These are phyloP conservation scores for Symbiodinium pilosum DNA, from an alignment of 73 alveolate genomes.

Conservation along the genomic window DNA sequence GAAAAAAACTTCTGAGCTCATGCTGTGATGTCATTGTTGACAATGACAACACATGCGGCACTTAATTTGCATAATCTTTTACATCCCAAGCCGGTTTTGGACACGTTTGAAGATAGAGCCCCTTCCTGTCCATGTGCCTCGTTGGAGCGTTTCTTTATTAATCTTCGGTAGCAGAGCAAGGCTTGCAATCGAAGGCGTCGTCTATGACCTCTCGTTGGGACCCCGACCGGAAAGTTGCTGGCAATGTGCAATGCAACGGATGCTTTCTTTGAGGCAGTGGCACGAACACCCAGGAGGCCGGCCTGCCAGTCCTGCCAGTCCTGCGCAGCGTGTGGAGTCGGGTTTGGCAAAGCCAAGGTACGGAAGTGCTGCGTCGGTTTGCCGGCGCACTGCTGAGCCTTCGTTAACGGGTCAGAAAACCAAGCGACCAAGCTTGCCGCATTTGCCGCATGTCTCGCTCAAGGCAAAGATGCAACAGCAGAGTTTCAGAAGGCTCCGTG, in stretches of 20 bases:
- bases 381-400: slow-evolving; percentile 17
- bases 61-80: too few species aligned
- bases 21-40: too few species aligned
- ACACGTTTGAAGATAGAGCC: too few species aligned
- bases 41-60: too few species aligned
- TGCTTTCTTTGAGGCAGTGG: background rate
- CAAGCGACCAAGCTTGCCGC: background rate
- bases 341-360: background rate
- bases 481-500: slow-evolving; percentile 10
- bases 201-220: slow-evolving; percentile 36
- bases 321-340: background rate
- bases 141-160: too few species aligned
- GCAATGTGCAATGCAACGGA: too few species aligned
- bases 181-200: slow-evolving; percentile 68
- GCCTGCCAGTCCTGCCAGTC: background rate
- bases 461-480: slow-evolving; percentile 66
- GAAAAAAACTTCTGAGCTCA: too few species aligned
- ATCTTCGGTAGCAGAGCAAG: slow-evolving; percentile 19
- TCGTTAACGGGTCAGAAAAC: too few species aligned
- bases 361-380: slow-evolving; percentile 25
- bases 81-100: too few species aligned
- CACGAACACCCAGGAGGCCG: slow-evolving; percentile 40
- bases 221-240: too few species aligned
- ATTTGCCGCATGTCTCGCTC: too few species aligned
- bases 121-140: too few species aligned